Base-by-base conservation (phyloP, 352 stramenopile species). In the Phytophthora pluvialis region DNA sequence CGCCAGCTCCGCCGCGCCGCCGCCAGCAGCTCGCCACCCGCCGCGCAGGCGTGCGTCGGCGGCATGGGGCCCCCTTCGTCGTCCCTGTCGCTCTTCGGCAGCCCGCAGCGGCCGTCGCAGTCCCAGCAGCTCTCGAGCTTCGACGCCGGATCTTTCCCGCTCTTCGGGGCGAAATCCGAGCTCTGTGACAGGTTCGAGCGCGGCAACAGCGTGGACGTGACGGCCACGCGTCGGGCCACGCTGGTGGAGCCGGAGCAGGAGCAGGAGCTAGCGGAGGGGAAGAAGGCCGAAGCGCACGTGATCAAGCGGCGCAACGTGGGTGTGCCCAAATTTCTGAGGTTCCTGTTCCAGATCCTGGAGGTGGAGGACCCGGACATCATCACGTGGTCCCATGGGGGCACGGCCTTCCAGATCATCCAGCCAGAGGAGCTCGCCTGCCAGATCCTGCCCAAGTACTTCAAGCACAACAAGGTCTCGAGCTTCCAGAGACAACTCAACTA, bases 401-500 rank as follows among this genome's bases (percentile, higher is more conserved):
- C 83, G 4, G 81, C 83, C 13, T 91, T 91, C 55, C 81, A 91
- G 67, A 90, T 91, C 58, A 80, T 79, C 5, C 74, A 86, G 33
- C 77, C 81, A 0, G 78, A 90, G 2, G 75, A 77, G n/a, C 67
- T 91, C 12, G 78, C 83, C 4, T 62, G 67, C 38, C 54, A 70
- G 54, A 88, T 90, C 31, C 59, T 93, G 32, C 81, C 84, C 18
- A 81, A 79, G 32, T 93, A 91, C 53, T 91, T 91, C 53, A 91
- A 90, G 53, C 83, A 91, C 70, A 90, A 90, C 72, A 91, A 91
- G 64, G 81, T 91, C 0, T 89, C 83, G 47, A 90, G 81, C 52
- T 91, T 91, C 63, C 83, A 91, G 73, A 57, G 83, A 15, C 83
- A 91, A 64, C 63, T 91, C 38, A 91, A 91, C 64, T 91, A 91